Percentiles rank a stretch among this genome's conserved stretches.
phyloP scores from a whole-genome alignment of 73 alveolate genomes.

The Paramecium octaurelia region DNA sequence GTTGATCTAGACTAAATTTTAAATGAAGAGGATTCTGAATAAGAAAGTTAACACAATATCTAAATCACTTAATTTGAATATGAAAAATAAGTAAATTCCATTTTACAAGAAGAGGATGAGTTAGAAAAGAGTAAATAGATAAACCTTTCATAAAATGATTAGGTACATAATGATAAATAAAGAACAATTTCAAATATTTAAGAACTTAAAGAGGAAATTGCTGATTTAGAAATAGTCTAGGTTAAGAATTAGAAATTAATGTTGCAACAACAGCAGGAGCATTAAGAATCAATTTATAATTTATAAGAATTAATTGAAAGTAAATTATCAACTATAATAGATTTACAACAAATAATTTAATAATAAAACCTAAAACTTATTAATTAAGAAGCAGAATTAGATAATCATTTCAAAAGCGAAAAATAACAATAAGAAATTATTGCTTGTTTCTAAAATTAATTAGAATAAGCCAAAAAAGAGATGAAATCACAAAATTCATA shows the following conservation, averaged over 20 bases:
- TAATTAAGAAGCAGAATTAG: background rate
- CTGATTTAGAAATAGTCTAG: background rate
- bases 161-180: background rate
- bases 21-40: background rate
- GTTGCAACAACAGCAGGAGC: background rate
- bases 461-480: background rate
- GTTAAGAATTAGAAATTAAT: background rate
- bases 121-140: background rate
- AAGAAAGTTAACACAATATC: background rate
- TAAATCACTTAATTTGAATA: background rate
- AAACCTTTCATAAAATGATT: background rate
- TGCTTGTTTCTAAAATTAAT: background rate
- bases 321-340: background rate
- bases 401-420: background rate
- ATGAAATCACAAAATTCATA: background rate
- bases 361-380: background rate
- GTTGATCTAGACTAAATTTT: background rate
- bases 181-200: background rate
- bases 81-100: background rate
- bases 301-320: background rate
- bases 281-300: background rate
- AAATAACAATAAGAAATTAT: background rate
- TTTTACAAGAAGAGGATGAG: background rate
- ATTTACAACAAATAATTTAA: background rate
- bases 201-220: background rate